Conservation (phyloP, 2,329 filamentous ascomycete species). For the Chaetomiaceae sp. region DNA sequence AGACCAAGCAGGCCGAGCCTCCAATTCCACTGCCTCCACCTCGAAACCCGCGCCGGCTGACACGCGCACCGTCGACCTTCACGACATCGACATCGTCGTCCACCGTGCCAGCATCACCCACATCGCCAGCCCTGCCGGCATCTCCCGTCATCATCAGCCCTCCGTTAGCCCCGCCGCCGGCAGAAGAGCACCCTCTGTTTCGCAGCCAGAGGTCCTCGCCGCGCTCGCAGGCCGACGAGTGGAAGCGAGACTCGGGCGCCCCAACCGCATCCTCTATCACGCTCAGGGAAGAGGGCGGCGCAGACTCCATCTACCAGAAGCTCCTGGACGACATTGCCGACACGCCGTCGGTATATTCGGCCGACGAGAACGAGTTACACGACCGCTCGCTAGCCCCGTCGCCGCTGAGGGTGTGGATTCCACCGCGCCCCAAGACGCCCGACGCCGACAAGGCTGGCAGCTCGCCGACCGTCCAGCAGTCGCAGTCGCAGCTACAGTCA, state of each 20-base stretch:
- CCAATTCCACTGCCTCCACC: constrained; percentile 47
- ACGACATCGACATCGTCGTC: too few species aligned
- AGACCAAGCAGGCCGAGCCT: constrained; percentile 51
- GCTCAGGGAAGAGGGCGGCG: constrained; percentile 32
- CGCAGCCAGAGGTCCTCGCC: constrained; percentile 31
- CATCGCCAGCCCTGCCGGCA: constrained; percentile 20
- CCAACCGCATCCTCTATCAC: constrained; percentile 38
- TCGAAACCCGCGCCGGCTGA: constrained; percentile 34
- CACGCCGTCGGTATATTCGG: constrained; percentile 29
- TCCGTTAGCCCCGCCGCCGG: constrained; percentile 35
- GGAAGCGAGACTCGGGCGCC: constrained; percentile 52
- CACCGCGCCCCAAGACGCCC: constrained; percentile 8
- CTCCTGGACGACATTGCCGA: constrained; percentile 22
- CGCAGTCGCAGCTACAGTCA: constrained; percentile 5
- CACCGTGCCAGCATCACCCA: constrained; percentile 18
- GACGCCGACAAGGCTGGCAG: not conserved
- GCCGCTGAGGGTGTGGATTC: constrained; percentile 18
- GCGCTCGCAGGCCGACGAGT: constrained; percentile 30
- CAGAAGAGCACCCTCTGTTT: constrained; percentile 49
- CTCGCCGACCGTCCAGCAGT: constrained; percentile 8
- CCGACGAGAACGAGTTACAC: constrained; percentile 20
- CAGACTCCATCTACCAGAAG: constrained; percentile 21
- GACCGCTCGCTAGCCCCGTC: constrained; percentile 2
- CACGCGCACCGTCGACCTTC: constrained; percentile 24
- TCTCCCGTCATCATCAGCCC: constrained; percentile 28